Evolutionary conservation across 441 rosid genomes (phyloP).

Genomic region (Manihot esculenta): DNA sequence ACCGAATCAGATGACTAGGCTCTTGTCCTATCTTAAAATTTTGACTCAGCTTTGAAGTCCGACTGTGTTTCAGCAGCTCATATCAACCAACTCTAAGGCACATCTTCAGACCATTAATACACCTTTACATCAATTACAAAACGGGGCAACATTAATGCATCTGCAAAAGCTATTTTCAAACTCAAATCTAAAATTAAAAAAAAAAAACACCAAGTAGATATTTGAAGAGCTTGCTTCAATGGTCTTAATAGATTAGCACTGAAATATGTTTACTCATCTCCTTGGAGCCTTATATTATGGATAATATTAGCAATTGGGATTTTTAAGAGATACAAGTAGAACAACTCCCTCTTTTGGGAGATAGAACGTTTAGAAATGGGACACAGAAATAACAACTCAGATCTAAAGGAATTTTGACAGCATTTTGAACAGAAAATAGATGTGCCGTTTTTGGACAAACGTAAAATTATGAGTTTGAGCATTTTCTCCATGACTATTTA

Average conservation of each 20-base stretch:
- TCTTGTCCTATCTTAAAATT: not conserved
- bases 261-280: too few species aligned
- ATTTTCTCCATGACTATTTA: slow-evolving; percentile 6
- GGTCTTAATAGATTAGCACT: too few species aligned
- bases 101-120: not conserved
- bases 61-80: not conserved
- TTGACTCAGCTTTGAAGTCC: not conserved
- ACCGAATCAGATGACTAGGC: not conserved
- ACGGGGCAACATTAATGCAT: not conserved
- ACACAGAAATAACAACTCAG: slow-evolving; percentile 4
- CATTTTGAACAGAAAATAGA: not conserved
- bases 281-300: too few species aligned
- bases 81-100: not conserved
- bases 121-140: not conserved
- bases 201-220: too few species aligned
- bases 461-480: not conserved
- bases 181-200: too few species aligned
- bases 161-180: too few species aligned
- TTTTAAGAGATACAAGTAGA: not conserved
- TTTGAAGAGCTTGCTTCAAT: too few species aligned
- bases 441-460: not conserved
- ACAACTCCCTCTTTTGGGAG: not conserved
- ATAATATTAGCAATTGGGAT: not conserved
- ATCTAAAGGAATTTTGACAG: not conserved
- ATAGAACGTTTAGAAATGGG: not conserved